A percentile compares a stretch with the other conserved stretches of the same genome.
phyloP scores from a whole-genome alignment of 306 rosid genomes.

The Trichosanthes truncata region DNA sequence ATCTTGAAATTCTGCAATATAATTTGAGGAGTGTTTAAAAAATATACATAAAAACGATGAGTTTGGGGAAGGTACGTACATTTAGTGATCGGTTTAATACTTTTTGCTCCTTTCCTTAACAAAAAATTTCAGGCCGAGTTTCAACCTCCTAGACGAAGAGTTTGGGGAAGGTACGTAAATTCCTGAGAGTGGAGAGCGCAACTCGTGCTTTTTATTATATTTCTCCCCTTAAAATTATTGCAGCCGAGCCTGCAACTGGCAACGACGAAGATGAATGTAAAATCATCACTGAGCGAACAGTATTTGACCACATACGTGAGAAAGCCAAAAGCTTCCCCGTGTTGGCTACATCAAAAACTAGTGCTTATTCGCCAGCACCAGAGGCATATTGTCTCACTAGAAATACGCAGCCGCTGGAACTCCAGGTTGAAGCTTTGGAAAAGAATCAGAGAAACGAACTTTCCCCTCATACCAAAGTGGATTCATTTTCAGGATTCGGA shows the following conservation, averaged over 20 bases:
- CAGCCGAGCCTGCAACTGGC: constrained; percentile 34
- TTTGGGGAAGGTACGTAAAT: constrained; percentile 45
- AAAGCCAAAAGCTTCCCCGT: constrained; percentile 63
- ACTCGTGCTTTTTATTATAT: neutral
- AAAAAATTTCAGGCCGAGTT: constrained; percentile 59
- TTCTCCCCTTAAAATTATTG: constrained; percentile 15
- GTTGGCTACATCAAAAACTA: constrained; percentile 31
- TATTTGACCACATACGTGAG: constrained; percentile 87
- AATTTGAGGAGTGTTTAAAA: neutral
- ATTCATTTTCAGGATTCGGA: constrained; percentile 26
- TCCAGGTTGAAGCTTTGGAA: constrained; percentile 43
- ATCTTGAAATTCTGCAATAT: neutral
- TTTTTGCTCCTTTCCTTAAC: constrained; percentile 5
- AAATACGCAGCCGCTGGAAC: constrained; percentile 35
- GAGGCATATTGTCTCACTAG: constrained; percentile 36
- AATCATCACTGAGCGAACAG: constrained; percentile 53
- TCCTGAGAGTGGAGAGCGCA: neutral
- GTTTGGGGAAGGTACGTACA: neutral
- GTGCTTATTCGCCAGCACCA: constrained; percentile 30
- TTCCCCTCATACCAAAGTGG: constrained; percentile 21
- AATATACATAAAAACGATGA: neutral
- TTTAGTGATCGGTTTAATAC: neutral
- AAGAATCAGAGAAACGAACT: constrained; percentile 20
- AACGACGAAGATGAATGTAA: constrained; percentile 43
- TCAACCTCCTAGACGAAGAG: constrained; percentile 63